Evolutionary conservation across 2,329 filamentous ascomycete genomes (phyloP).

Genomic region (Graphilbum ipis-grandicollis): DNA sequence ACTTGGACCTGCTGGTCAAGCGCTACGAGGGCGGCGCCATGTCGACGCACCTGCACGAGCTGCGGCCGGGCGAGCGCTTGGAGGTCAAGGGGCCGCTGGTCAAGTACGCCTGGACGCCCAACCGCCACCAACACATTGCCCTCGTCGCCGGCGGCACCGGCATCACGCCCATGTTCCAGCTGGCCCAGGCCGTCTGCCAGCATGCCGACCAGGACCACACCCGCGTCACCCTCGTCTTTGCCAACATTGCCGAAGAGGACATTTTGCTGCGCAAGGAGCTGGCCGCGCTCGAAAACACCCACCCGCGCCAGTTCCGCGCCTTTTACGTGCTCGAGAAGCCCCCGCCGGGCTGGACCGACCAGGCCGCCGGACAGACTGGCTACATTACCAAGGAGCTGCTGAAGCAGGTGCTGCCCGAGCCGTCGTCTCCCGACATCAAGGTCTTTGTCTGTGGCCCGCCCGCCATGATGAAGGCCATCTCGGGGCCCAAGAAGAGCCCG

Average conservation of each 20-base stretch:
- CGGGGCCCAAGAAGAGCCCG: constrained; percentile 79
- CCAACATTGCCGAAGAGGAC: constrained; percentile 77
- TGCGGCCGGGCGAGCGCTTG: constrained; percentile 66
- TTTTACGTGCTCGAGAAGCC: constrained; percentile 81
- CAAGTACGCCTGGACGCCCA: constrained; percentile 77
- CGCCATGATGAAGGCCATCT: constrained; percentile 82
- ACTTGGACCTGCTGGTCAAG: constrained; percentile 82
- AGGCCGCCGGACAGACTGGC: constrained; percentile 68
- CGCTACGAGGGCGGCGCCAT: constrained; percentile 80
- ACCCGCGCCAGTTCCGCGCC: constrained; percentile 84
- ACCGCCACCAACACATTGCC: constrained; percentile 85
- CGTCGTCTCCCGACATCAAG: constrained; percentile 85
- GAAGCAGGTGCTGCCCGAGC: constrained; percentile 87
- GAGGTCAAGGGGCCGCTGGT: constrained; percentile 90
- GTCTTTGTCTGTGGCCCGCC: constrained; percentile 92
- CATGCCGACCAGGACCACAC: constrained; percentile 92
- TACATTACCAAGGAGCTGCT: constrained; percentile 79
- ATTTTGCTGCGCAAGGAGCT: constrained; percentile 82
- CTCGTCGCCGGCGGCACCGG: constrained; percentile 89
- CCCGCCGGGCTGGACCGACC: constrained; percentile 40
- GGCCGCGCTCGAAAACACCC: constrained; percentile 78
- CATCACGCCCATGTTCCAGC: constrained; percentile 96
- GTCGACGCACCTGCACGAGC: constrained; percentile 72
- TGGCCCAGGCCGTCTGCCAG: constrained; percentile 79
- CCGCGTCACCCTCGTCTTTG: constrained; percentile 89